These are phyloP conservation scores for Neofusicoccum sp. DNA, from an alignment of 2,329 filamentous ascomycete genomes.

Conservation along the genomic window DNA sequence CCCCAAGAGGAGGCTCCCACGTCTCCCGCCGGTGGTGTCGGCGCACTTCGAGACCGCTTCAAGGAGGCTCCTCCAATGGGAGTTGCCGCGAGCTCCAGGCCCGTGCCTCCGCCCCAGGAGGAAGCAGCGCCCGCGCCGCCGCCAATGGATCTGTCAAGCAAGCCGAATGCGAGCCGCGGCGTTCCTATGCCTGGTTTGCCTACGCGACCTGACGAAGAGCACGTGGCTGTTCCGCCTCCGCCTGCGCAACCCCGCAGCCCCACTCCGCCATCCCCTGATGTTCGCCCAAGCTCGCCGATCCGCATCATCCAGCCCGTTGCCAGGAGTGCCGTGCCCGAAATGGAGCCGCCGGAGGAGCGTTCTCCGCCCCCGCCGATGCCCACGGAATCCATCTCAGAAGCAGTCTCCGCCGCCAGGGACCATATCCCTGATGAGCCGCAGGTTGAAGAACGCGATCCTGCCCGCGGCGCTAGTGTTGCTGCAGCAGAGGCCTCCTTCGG, in stretches of 20 bases:
- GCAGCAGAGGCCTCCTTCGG: conserved; percentile 50
- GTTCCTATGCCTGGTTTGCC: conserved; percentile 80
- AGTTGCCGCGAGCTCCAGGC: conserved; percentile 45
- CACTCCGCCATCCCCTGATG: conserved; percentile 53
- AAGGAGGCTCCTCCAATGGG: conserved; percentile 74
- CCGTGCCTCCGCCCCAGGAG: conserved; percentile 44
- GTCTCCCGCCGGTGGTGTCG: conserved; percentile 66
- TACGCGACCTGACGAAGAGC: conserved; percentile 61
- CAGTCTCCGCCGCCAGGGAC: conserved; percentile 66
- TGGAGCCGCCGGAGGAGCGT: conserved; percentile 56
- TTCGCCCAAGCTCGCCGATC: conserved; percentile 71
- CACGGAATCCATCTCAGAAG: conserved; percentile 62
- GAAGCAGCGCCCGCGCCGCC: conserved; percentile 52
- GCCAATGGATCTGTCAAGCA: conserved; percentile 66
- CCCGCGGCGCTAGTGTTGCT: conserved; percentile 56
- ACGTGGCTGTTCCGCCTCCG: conserved; percentile 48
- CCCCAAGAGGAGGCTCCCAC: conserved; percentile 55
- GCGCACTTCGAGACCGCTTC: conserved; percentile 80
- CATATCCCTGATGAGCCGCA: conserved; percentile 64
- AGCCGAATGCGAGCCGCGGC: conserved; percentile 65
- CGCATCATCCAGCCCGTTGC: conserved; percentile 84
- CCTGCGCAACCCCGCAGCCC: conserved; percentile 43
- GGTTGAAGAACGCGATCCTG: conserved; percentile 56
- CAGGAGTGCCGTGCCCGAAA: conserved; percentile 57
- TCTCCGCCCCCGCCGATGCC: conserved; percentile 63